A percentile compares a stretch with the other conserved stretches of the same genome.
phyloP scores from a whole-genome alignment of 768 basidiomycete genomes.

The Daedalea quercina region DNA sequence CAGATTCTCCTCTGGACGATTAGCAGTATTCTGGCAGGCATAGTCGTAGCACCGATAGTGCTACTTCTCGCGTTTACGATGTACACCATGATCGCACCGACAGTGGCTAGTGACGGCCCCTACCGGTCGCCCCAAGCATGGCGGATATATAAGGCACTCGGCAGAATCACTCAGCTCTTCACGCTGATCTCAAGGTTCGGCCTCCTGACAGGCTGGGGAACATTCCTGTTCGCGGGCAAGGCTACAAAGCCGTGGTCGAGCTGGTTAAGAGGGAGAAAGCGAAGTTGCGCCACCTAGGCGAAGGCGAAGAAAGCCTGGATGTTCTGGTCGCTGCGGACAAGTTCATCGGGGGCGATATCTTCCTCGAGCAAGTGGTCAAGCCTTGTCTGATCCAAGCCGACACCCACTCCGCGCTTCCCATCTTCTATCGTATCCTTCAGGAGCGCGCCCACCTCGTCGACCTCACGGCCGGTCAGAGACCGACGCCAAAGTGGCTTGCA shows the following conservation, averaged over 20 bases:
- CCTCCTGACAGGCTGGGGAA: background rate
- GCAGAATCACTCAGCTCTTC: background rate
- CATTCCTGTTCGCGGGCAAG: background rate
- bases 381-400: background rate
- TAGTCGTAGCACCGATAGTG: constrained; percentile 3
- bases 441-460: background rate
- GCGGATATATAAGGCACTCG: background rate
- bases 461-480: background rate
- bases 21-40: constrained; percentile 8
- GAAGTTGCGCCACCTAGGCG: background rate
- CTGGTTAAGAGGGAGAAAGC: background rate
- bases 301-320: background rate
- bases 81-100: constrained; percentile 5
- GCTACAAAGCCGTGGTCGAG: background rate
- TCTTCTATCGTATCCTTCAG: background rate
- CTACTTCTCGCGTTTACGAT: constrained; percentile 3
- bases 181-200: background rate
- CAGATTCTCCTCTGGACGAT: constrained; percentile 18
- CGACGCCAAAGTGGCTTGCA: background rate
- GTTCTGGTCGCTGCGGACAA: background rate
- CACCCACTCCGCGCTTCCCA: background rate
- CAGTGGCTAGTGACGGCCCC: constrained; percentile 4
- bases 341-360: background rate
- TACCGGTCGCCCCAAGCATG: constrained; percentile 12
- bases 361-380: background rate